Evolutionary conservation across 2,329 filamentous ascomycete species (phyloP).

Genomic region (Exophiala phaeomuriformis): DNA sequence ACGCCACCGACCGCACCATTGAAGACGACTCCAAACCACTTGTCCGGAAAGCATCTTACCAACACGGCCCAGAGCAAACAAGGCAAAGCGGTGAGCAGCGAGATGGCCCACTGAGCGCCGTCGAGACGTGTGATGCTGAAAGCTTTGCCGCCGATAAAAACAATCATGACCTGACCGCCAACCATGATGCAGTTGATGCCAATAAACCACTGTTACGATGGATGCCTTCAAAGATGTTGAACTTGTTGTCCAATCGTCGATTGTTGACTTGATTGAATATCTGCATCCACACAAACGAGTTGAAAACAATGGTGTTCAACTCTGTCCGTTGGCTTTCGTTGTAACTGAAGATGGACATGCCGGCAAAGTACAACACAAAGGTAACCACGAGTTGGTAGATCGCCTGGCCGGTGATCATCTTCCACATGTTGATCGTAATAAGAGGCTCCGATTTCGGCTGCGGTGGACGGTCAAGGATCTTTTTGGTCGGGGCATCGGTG

Average conservation of each 20-base stretch:
- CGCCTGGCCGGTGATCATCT: constrained; percentile 94
- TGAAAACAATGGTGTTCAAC: constrained; percentile 81
- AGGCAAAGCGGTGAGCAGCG: constrained; percentile 72
- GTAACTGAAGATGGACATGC: constrained; percentile 54
- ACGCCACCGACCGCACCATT: constrained; percentile 49
- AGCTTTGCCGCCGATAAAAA: constrained; percentile 74
- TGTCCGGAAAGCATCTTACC: constrained; percentile 76
- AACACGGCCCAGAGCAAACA: constrained; percentile 77
- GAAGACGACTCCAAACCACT: constrained; percentile 40
- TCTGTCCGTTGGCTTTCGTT: constrained; percentile 41
- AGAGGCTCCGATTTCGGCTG: constrained; percentile 65
- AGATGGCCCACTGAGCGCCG: constrained; percentile 77
- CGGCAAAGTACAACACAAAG: constrained; percentile 75
- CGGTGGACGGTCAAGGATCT: constrained; percentile 72
- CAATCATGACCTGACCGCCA: constrained; percentile 79
- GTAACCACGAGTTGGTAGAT: constrained; percentile 77
- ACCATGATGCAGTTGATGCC: constrained; percentile 80
- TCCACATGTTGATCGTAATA: constrained; percentile 94
- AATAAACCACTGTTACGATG: constrained; percentile 79
- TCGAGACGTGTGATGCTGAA: constrained; percentile 68
- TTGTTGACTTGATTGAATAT: constrained; percentile 99
- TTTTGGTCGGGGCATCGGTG: constrained; percentile 79
- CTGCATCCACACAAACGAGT: constrained; percentile 99
- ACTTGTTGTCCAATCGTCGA: constrained; percentile 83
- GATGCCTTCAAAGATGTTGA: constrained; percentile 92